These are phyloP conservation scores for Nicotiana attenuata DNA, from an alignment of 257 asterid species.

Conservation along the genomic window DNA sequence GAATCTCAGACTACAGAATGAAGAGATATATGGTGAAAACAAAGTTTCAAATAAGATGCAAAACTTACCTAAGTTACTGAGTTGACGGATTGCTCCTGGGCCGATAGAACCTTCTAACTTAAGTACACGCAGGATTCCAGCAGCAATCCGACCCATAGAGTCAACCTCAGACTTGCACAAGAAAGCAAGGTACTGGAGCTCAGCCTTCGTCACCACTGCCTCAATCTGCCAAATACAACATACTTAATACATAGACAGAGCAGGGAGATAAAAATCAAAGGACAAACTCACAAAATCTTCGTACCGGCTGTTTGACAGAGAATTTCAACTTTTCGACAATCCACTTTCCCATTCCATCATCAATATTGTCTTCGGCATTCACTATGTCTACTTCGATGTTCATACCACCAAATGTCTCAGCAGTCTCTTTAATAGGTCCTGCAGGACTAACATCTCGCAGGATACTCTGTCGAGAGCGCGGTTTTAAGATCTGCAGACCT, in stretches of 20 bases:
- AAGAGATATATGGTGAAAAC: constrained; percentile 1
- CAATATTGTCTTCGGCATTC: constrained; percentile 47
- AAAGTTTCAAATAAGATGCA: constrained; percentile 10
- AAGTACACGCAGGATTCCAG: constrained; percentile 84
- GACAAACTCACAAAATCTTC: constrained; percentile 6
- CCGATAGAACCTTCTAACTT: constrained; percentile 84
- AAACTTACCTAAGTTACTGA: constrained; percentile 75
- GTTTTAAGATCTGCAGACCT: constrained; percentile 80
- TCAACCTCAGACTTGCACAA: constrained; percentile 86
- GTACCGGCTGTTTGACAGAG: constrained; percentile 89
- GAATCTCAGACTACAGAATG: not conserved
- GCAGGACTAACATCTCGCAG: constrained; percentile 39
- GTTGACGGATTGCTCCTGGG: constrained; percentile 73
- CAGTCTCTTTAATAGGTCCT: constrained; percentile 35
- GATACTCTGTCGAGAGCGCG: constrained; percentile 34
- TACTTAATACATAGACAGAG: constrained; percentile 10
- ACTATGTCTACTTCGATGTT: constrained; percentile 67
- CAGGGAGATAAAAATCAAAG: not conserved
- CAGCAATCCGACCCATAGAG: constrained; percentile 86
- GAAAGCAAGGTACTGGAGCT: constrained; percentile 58
- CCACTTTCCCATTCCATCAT: constrained; percentile 49
- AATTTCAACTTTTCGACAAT: constrained; percentile 70
- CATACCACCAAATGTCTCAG: constrained; percentile 48
- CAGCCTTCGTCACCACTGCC: constrained; percentile 81
- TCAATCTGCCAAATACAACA: constrained; percentile 51